Evolutionary conservation across 129 eudicot species (phyloP).

Genomic region (Centrapalus pauciflorus): DNA sequence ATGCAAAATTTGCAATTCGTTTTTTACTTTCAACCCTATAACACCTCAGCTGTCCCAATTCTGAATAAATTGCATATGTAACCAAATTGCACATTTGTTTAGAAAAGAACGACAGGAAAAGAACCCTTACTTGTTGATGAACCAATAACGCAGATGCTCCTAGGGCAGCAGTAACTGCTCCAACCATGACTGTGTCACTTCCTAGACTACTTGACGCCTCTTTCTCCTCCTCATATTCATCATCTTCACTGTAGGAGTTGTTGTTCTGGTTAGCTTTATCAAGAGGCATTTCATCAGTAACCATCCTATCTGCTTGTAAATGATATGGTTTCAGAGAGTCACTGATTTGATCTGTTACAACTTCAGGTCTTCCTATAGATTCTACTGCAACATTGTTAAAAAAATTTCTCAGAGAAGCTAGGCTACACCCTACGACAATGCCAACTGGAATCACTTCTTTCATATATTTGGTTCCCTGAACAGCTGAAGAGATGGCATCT

Average conservation of each 20-base stretch:
- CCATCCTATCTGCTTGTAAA: conserved; percentile 17
- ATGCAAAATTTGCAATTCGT: conserved; percentile 8
- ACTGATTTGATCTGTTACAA: conserved; percentile 16
- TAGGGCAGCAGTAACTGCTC: conserved; percentile 93
- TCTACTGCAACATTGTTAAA: conserved; percentile 34
- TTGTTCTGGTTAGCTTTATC: conserved; percentile 20
- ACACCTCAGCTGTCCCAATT: not conserved
- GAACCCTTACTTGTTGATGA: conserved; percentile 58
- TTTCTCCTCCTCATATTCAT: conserved; percentile 25
- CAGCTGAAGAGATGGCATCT: conserved; percentile 53
- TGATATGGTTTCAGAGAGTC: conserved; percentile 15
- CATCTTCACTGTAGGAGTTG: conserved; percentile 9
- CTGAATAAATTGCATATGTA: conserved; percentile 5
- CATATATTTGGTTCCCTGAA: conserved; percentile 55
- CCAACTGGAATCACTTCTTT: conserved; percentile 76
- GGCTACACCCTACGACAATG: conserved; percentile 69
- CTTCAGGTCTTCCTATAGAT: conserved; percentile 17
- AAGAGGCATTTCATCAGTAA: conserved; percentile 17
- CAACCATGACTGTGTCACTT: conserved; percentile 48
- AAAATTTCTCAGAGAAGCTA: conserved; percentile 64
- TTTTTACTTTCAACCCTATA: conserved; percentile 3
- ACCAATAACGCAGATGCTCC: conserved; percentile 85
- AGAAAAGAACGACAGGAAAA: conserved; percentile 7
- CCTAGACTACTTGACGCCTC: conserved; percentile 22
- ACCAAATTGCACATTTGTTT: conserved; percentile 4